Base-by-base conservation (phyloP, 2,329 filamentous ascomycete species). In the Neofusicoccum parvum region DNA sequence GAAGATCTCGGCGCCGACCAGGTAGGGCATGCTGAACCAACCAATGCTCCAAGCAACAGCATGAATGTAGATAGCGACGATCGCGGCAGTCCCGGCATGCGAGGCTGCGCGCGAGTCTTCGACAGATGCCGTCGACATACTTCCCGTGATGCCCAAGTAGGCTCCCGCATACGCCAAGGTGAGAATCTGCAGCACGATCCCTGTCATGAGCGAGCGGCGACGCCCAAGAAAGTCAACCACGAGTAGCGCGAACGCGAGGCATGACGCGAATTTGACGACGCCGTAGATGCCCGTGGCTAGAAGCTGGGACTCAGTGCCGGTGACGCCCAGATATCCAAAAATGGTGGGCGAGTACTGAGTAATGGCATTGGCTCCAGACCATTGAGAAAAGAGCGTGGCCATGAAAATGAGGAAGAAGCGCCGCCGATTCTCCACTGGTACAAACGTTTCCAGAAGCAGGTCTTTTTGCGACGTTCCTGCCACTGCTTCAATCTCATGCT, bases 21-120 rank as follows among this genome's bases (percentile, higher is more conserved):
- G 70, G 60, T 83, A 82, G 4, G 80, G 80, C 14, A 82, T 79
- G 0, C 74, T 76, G 67, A 82, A 82, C 79, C 79, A 83, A 0
- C 81, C 80, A n/a, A 83, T 78, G 0, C 79, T 80, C 79, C 80
- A 82, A 0, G 76, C 80, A 5, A 81, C 71, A 9, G 80, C 80
- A 15, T 78, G 76, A 20, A 82, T 58, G 67, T 81, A 83, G 4
- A 83, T 81, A 34, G 78, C 76, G 0, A 77, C 78, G 37, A 82
- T 81, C 0, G 80, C 78, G 1, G 73, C 79, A 0, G 75, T 76
- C 5, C 50, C 50, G 27, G 50, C 34, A 1, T 17, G 50, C 56
- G 73, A 76, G 1, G 79, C 79, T 7, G 70, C 67, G 58, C 4
- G n/a, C 3, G 36, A 45, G 17, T n/a, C 5, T 2, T 75, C 78